Evolutionary conservation across 164 flowering plant species (phyloP).

Genomic region (Magnolia changhungtana): DNA sequence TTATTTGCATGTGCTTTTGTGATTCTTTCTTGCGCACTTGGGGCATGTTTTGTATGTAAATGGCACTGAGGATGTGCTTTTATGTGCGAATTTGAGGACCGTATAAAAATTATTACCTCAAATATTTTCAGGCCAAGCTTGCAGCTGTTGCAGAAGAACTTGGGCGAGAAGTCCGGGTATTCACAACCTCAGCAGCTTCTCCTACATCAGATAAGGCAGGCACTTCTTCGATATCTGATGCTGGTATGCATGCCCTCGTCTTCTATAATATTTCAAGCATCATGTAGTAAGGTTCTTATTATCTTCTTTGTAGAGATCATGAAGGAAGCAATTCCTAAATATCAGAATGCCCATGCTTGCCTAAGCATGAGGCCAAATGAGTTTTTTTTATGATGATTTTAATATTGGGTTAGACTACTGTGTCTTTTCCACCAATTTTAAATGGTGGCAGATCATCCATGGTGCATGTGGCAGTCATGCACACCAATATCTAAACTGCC

Average conservation of each 20-base stretch:
- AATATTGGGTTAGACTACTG: not conserved
- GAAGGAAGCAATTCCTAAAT: not conserved
- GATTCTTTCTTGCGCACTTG: not conserved
- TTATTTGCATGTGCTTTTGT: too few relatives aligned
- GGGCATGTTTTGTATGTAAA: not conserved
- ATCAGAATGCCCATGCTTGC: not conserved
- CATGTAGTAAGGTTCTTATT: not conserved
- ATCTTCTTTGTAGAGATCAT: not conserved
- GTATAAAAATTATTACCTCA: not conserved
- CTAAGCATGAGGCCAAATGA: not conserved
- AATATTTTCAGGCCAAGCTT: slow-evolving; percentile 51
- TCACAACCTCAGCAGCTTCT: slow-evolving; percentile 51
- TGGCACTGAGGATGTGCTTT: not conserved
- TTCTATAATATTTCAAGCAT: not conserved
- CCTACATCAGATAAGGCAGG: slow-evolving; percentile 23
- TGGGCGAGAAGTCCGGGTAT: slow-evolving; percentile 78
- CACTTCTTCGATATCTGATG: slow-evolving; percentile 17
- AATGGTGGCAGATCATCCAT: not conserved
- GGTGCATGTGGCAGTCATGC: not conserved
- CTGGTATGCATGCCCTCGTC: slow-evolving; percentile 33
- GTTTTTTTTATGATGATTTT: too few relatives aligned
- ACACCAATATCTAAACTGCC: too few relatives aligned
- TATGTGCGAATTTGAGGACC: not conserved
- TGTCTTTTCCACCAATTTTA: not conserved
- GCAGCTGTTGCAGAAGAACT: slow-evolving; percentile 49